These are phyloP conservation scores for Ophiostoma fasciatum DNA, from an alignment of 2,329 filamentous ascomycete species.

Conservation along the genomic window DNA sequence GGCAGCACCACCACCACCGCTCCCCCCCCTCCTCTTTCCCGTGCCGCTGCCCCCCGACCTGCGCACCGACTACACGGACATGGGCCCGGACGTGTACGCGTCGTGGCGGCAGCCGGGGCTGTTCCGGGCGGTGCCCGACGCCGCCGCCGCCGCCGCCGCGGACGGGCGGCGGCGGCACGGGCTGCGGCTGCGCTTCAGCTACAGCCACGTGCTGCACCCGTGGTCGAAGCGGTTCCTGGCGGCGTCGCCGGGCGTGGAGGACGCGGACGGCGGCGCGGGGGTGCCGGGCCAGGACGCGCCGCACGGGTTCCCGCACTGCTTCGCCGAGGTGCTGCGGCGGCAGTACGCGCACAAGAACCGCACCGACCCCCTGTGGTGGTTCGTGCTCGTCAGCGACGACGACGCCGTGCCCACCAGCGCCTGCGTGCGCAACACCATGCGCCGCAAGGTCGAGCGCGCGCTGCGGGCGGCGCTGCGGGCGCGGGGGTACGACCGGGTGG, in stretches of 20 bases:
- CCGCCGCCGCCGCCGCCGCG: neutral
- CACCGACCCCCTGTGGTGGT: slow-evolving; percentile 13
- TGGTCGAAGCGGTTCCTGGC: slow-evolving; percentile 17
- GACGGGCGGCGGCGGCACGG: neutral
- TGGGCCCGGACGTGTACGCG: slow-evolving; percentile 4
- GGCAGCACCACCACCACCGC: too few species aligned
- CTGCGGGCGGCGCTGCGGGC: slow-evolving; percentile 12
- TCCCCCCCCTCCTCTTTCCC: neutral
- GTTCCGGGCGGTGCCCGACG: neutral
- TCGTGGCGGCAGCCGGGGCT: slow-evolving; percentile 2
- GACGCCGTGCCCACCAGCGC: neutral
- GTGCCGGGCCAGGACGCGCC: too few species aligned
- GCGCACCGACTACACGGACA: slow-evolving; percentile 1
- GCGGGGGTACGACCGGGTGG: slow-evolving; percentile 13
- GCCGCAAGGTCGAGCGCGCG: slow-evolving; percentile 9
- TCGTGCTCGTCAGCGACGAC: neutral
- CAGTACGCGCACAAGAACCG: slow-evolving; percentile 15
- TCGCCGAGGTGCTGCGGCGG: slow-evolving; percentile 16
- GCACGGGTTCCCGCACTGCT: slow-evolving; percentile 6
- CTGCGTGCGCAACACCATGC: slow-evolving; percentile 5
- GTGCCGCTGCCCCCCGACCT: slow-evolving; percentile 3
- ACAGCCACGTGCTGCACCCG: slow-evolving; percentile 15
- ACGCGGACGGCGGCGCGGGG: too few species aligned
- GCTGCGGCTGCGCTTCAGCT: slow-evolving; percentile 2
- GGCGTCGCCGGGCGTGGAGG: slow-evolving; percentile 1